Evolutionary conservation across 257 asterid species (phyloP).

Genomic region (Solanum lycopersicoides): DNA sequence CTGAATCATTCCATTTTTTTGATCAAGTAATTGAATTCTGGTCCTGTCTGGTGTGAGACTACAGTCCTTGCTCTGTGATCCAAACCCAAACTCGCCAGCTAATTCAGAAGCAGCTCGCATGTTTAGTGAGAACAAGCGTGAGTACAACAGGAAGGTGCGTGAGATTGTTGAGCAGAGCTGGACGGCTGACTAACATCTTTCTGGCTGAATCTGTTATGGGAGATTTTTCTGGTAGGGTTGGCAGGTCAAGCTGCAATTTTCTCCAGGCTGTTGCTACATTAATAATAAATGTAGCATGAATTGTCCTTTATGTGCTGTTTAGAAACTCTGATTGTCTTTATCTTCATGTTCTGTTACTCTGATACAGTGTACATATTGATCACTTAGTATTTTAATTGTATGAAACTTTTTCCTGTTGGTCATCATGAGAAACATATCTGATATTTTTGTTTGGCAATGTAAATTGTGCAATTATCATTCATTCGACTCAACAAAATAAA

Average conservation of each 20-base stretch:
- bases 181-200: slow-evolving; percentile 59
- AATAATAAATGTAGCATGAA: slow-evolving; percentile 14
- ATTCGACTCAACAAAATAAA: not conserved
- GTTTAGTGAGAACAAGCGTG: slow-evolving; percentile 86
- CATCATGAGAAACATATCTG: not conserved
- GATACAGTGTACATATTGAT: slow-evolving; percentile 30
- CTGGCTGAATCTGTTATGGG: not conserved
- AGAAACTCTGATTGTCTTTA: slow-evolving; percentile 21
- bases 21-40: not conserved
- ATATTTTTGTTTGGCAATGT: not conserved
- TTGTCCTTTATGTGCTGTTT: slow-evolving; percentile 11
- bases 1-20: not conserved
- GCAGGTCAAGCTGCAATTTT: slow-evolving; percentile 3
- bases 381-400: slow-evolving; percentile 13
- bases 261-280: slow-evolving; percentile 6
- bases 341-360: slow-evolving; percentile 16
- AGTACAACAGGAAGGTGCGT: slow-evolving; percentile 84
- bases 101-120: slow-evolving; percentile 86
- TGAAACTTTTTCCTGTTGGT: not conserved
- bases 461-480: not conserved
- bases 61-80: slow-evolving; percentile 84
- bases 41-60: not conserved
- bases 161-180: slow-evolving; percentile 92
- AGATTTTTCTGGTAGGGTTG: slow-evolving; percentile 24
- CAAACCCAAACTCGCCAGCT: slow-evolving; percentile 91